Evolutionary conservation across 2,329 filamentous ascomycete genomes (phyloP).

Genomic region (Xylaria sp.): DNA sequence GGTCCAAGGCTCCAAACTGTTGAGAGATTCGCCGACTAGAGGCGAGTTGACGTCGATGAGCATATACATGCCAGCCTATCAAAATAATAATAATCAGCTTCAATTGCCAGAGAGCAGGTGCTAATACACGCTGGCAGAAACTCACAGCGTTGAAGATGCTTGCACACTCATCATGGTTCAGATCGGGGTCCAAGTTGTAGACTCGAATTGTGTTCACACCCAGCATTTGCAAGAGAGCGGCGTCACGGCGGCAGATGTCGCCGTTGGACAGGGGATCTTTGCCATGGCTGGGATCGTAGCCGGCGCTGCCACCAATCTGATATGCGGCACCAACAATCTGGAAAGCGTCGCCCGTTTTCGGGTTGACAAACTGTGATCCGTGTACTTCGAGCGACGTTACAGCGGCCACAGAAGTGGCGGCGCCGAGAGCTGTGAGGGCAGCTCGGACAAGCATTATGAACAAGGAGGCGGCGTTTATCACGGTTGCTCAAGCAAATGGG

Average conservation of each 20-base stretch:
- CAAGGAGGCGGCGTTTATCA: neutral
- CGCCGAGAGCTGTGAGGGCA: conserved; percentile 63
- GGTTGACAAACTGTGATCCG: conserved; percentile 69
- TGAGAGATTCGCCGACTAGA: conserved; percentile 66
- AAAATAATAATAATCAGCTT: conserved; percentile 8
- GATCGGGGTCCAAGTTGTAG: conserved; percentile 73
- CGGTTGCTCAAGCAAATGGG: conserved; percentile 18
- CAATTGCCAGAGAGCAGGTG: neutral
- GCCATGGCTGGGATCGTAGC: conserved; percentile 64
- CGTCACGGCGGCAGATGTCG: conserved; percentile 70
- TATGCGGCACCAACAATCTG: conserved; percentile 75
- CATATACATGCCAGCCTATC: conserved; percentile 71
- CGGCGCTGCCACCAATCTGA: conserved; percentile 73
- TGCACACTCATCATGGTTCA: conserved; percentile 74
- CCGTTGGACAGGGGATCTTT: conserved; percentile 70
- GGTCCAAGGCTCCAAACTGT: conserved; percentile 64
- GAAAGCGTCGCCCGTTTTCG: conserved; percentile 67
- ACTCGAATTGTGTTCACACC: conserved; percentile 75
- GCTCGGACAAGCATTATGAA: conserved; percentile 52
- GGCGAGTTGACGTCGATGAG: conserved; percentile 75
- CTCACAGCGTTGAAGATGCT: conserved; percentile 72
- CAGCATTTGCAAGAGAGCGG: conserved; percentile 71
- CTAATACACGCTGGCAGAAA: conserved; percentile 4
- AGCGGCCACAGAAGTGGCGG: conserved; percentile 64
- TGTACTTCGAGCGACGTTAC: conserved; percentile 67